Percentiles rank a stretch among this genome's conserved stretches.
Evolutionary conservation across 768 basidiomycete species (phyloP).

Genomic region (Leccinum subtestaceum): DNA sequence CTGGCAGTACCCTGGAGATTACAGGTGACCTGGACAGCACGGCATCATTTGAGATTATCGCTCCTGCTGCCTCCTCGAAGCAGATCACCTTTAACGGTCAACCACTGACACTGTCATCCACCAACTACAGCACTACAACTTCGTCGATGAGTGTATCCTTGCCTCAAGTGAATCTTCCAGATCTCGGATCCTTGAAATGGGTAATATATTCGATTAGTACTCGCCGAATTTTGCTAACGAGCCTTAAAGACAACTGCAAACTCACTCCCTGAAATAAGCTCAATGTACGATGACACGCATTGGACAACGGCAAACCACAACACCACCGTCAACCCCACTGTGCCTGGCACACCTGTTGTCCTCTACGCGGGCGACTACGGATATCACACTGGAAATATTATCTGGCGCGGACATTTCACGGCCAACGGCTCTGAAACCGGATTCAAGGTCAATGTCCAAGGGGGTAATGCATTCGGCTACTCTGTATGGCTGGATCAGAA

Average conservation of each 20-base stretch:
- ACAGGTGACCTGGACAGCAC: constrained; percentile 45
- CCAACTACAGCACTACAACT: constrained; percentile 42
- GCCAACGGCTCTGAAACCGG: constrained; percentile 46
- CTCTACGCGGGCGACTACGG: constrained; percentile 51
- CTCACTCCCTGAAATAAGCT: constrained; percentile 36
- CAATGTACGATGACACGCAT: constrained; percentile 38
- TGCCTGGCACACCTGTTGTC: constrained; percentile 38
- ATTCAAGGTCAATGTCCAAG: constrained; percentile 39
- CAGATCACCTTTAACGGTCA: constrained; percentile 44
- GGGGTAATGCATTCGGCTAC: constrained; percentile 48
- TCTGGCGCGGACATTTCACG: constrained; percentile 52
- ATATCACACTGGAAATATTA: constrained; percentile 49
- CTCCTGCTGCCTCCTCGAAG: constrained; percentile 39
- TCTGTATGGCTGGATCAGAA: constrained; percentile 48
- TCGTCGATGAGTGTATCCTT: constrained; percentile 13
- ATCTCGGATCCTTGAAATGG: constrained; percentile 21
- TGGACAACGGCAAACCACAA: constrained; percentile 45
- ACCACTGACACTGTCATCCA: constrained; percentile 32
- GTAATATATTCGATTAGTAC: not conserved
- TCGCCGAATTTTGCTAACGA: constrained; percentile 3
- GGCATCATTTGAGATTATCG: constrained; percentile 45
- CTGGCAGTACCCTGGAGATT: constrained; percentile 38
- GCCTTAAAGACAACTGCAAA: constrained; percentile 21
- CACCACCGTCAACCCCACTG: constrained; percentile 41
- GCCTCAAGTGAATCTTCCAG: constrained; percentile 18